Evolutionary conservation across 1,139 yeast genomes (phyloP).

Genomic region (Debaryomyces subglobosus): DNA sequence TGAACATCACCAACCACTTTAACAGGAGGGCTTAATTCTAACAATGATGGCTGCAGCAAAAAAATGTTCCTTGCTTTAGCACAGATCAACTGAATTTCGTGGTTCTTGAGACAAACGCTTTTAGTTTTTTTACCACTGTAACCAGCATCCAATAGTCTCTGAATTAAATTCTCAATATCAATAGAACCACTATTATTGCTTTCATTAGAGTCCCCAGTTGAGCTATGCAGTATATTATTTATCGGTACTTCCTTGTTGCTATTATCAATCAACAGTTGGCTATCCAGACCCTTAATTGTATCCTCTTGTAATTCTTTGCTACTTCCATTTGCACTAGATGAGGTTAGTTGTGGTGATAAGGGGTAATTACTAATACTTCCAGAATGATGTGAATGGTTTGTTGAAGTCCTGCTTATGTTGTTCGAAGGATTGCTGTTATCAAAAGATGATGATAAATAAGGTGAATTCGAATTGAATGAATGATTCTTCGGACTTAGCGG

Average conservation of each 20-base stretch:
- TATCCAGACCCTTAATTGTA: background rate
- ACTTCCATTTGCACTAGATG: slow-evolving; percentile 7
- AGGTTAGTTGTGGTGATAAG: slow-evolving; percentile 29
- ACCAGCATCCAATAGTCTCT: slow-evolving; percentile 90
- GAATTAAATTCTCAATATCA: slow-evolving; percentile 87
- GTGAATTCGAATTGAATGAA: slow-evolving; percentile 10
- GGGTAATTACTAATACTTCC: slow-evolving; percentile 23
- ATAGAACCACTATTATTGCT: slow-evolving; percentile 33
- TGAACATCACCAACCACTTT: slow-evolving; percentile 88
- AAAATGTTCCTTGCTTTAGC: slow-evolving; percentile 70
- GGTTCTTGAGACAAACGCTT: slow-evolving; percentile 81
- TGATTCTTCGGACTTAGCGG: slow-evolving; percentile 13
- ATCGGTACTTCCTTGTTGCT: background rate
- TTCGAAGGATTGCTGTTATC: background rate
- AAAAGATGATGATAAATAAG: slow-evolving; percentile 8
- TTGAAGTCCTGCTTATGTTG: slow-evolving; percentile 32
- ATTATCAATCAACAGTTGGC: slow-evolving; percentile 1
- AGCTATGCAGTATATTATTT: background rate
- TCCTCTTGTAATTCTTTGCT: slow-evolving; percentile 1
- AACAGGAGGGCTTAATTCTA: slow-evolving; percentile 80
- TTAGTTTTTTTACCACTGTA: slow-evolving; percentile 92
- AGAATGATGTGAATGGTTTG: slow-evolving; percentile 41
- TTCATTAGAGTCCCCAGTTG: background rate
- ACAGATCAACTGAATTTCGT: slow-evolving; percentile 86
- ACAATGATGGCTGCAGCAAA: slow-evolving; percentile 73